phyloP scores from a whole-genome alignment of 441 rosid species.

The Erodium trifolium region DNA sequence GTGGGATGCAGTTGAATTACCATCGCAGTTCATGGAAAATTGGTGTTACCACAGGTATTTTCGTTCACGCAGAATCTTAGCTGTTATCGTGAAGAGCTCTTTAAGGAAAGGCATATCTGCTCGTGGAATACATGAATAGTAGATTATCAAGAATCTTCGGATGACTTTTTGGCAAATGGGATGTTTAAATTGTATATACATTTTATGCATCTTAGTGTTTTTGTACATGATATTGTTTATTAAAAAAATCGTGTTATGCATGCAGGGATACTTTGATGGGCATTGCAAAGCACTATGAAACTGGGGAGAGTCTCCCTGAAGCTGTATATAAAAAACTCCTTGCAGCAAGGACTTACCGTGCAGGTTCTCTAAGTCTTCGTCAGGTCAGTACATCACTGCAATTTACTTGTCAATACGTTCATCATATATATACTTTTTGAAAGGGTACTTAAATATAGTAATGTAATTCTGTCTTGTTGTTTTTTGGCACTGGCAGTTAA shows the following conservation, averaged over 20 bases:
- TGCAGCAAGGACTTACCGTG: constrained; percentile 87
- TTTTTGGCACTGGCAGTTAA: constrained; percentile 35
- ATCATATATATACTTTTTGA: no score
- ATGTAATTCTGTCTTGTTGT: no score
- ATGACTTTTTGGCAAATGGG: no score
- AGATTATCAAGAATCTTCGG: no score
- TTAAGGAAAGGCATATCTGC: no score
- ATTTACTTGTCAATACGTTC: background rate
- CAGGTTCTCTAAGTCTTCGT: constrained; percentile 82
- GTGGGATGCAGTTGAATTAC: constrained; percentile 96
- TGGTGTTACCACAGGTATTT: constrained; percentile 92
- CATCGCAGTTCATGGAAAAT: constrained; percentile 95
- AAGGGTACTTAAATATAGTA: no score
- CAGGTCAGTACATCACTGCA: constrained; percentile 47
- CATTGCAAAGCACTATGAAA: constrained; percentile 79
- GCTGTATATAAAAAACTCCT: constrained; percentile 77
- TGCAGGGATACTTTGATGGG: constrained; percentile 87
- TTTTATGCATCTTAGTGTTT: no score
- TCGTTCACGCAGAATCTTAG: background rate
- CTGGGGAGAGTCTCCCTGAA: constrained; percentile 80
- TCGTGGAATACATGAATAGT: no score
- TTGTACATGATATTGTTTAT: no score
- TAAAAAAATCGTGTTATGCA: background rate
- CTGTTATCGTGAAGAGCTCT: no score
- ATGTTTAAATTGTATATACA: no score